Evolutionary conservation across 331 rosid genomes (phyloP), one percentile per base, ranked within the genome.

Genomic region (Arachis monticola): DNA sequence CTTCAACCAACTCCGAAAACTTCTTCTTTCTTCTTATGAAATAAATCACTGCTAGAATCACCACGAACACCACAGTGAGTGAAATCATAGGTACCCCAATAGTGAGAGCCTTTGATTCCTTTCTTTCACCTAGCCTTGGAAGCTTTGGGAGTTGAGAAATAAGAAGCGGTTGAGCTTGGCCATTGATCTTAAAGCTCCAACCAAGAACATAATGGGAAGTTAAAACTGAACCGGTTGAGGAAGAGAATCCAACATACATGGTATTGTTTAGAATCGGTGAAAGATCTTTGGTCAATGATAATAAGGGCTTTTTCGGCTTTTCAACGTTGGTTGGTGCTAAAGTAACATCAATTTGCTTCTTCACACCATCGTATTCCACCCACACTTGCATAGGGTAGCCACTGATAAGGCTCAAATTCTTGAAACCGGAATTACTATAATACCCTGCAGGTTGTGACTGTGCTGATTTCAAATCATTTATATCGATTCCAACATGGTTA

Each of bases 401-500:
- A 71, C 80, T 78, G 5, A 78, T 47, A 6, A 85, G 84, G 7
- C 76, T 76, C 80, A 85, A 71, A 70, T 76, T 82, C 70, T 67
- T 62, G 38, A 74, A 11, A 60, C 35, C 70, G 47, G 57, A 72
- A 64, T 7, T 2, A 3, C n/a, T 7, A 3, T 65, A 72, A 53
- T 72, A 85, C 1, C 79, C 83, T 14, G 86, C 89, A 12, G 89
- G 45, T 35, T 71, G 53, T 12, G 86, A 82, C 12, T 45, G 48
- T 0, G 11, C 70, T 2, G 88, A 82, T 12, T 42, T 47, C 59
- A 85, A 47, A 22, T 30, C 76, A 44, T 85, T 82, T 60, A 85
- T 53, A 45, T 85, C 84, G 6, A 85, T 79, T 76, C 84, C 89
- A 46, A 82, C 86, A 76, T 85, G 86, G 70, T 85, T 85, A 8